These are phyloP conservation scores for Syzygium grande DNA, from an alignment of 345 rosid genomes.

Conservation along the genomic window DNA sequence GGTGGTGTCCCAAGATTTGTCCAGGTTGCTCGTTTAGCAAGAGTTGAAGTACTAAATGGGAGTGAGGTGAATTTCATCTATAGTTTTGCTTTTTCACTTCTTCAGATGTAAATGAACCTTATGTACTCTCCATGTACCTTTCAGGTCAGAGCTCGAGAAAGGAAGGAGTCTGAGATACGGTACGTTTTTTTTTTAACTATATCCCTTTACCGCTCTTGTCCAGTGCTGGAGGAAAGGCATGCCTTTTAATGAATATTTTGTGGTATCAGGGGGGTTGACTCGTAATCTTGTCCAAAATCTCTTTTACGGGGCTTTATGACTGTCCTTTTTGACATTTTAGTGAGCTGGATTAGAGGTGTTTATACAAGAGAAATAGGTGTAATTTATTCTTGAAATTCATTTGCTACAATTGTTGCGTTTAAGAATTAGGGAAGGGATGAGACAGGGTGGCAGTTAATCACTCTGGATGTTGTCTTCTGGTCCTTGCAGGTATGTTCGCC, in stretches of 20 bases:
- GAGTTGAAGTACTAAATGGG: conserved; percentile 77
- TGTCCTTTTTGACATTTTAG: neutral
- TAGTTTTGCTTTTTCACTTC: neutral
- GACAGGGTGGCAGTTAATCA: neutral
- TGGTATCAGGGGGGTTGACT: neutral
- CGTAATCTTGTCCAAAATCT: neutral
- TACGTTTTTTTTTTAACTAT: conserved; percentile 11
- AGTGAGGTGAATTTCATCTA: conserved; percentile 65
- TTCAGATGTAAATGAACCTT: neutral
- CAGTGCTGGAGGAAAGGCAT: neutral
- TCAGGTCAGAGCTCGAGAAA: conserved; percentile 77
- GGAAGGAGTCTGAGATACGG: conserved; percentile 98
- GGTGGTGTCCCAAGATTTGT: conserved; percentile 82
- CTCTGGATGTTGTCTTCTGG: neutral
- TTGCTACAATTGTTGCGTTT: neutral
- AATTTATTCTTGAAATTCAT: neutral
- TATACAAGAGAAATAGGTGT: neutral
- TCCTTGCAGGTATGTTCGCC: conserved; percentile 63
- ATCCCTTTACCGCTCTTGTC: neutral
- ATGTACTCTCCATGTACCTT: conserved; percentile 1
- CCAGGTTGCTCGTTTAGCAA: conserved; percentile 67
- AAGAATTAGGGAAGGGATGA: neutral
- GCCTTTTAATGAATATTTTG: neutral
- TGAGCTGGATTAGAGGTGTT: neutral
- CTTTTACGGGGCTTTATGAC: neutral